Conservation (phyloP, 495 filamentous ascomycete genomes). For the Penicillium tannophilum region DNA sequence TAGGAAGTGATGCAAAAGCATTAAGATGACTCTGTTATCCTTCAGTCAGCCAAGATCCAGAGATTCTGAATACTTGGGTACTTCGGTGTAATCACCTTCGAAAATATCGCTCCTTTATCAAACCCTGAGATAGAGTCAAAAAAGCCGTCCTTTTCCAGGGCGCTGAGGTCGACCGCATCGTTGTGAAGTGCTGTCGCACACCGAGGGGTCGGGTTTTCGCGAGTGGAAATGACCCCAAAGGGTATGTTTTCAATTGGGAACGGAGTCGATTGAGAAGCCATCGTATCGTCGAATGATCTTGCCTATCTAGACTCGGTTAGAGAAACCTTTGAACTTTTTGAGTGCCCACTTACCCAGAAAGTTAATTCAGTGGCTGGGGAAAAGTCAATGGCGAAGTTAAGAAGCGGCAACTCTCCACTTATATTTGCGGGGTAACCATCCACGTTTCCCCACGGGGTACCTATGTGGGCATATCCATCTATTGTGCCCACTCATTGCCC, state of each 20-base stretch:
- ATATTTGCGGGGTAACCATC: too few species aligned
- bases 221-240: constrained; percentile 74
- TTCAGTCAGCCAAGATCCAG: too few species aligned
- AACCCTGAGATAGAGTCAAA: neutral
- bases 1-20: constrained; percentile 1
- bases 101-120: constrained; percentile 26
- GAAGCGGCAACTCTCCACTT: too few species aligned
- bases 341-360: too few species aligned
- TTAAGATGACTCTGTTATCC: neutral
- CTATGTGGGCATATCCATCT: too few species aligned
- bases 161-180: constrained; percentile 66
- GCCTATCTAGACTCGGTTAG: too few species aligned
- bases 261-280: constrained; percentile 21
- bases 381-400: too few species aligned
- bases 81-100: constrained; percentile 8
- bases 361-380: too few species aligned
- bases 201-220: constrained; percentile 48
- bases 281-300: neutral
- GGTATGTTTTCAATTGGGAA: constrained; percentile 83
- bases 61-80: too few species aligned
- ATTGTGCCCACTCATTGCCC: too few species aligned
- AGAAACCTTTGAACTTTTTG: too few species aligned
- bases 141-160: constrained; percentile 50
- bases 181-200: constrained; percentile 68
- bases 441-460: too few species aligned